Percentiles rank a stretch among this genome's conserved stretches.
These are phyloP conservation scores for Botrytis porri DNA, from an alignment of 2,329 filamentous ascomycete genomes.

Conservation along the genomic window DNA sequence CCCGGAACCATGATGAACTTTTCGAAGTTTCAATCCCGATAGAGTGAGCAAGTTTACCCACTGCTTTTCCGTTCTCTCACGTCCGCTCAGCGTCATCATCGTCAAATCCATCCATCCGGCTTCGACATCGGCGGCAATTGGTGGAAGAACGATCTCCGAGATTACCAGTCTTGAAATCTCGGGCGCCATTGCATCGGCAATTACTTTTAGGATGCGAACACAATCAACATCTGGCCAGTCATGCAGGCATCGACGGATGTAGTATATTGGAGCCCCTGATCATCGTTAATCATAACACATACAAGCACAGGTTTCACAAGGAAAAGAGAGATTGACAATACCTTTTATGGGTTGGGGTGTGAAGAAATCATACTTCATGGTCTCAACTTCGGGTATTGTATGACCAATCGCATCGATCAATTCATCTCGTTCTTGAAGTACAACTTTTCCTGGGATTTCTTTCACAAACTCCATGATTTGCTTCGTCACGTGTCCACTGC, in stretches of 20 bases:
- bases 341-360: constrained; percentile 34
- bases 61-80: constrained; percentile 38
- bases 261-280: constrained; percentile 37
- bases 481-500: constrained; percentile 42
- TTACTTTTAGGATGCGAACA: constrained; percentile 18
- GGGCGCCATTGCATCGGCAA: constrained; percentile 12
- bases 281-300: not conserved
- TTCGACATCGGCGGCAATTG: constrained; percentile 37
- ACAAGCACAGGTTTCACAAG: not conserved
- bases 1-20: constrained; percentile 12
- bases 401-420: constrained; percentile 31
- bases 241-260: constrained; percentile 42
- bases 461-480: constrained; percentile 38
- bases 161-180: constrained; percentile 39
- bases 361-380: constrained; percentile 36
- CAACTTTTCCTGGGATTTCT: constrained; percentile 37
- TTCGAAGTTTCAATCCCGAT: constrained; percentile 12
- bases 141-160: constrained; percentile 45
- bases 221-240: constrained; percentile 40
- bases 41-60: constrained; percentile 11
- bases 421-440: constrained; percentile 43
- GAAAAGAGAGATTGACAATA: not conserved
- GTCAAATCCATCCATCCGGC: constrained; percentile 40
- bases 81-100: constrained; percentile 40
- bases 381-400: constrained; percentile 36